phyloP scores from a whole-genome alignment of 495 filamentous ascomycete genomes.

The Xylaria curta region DNA sequence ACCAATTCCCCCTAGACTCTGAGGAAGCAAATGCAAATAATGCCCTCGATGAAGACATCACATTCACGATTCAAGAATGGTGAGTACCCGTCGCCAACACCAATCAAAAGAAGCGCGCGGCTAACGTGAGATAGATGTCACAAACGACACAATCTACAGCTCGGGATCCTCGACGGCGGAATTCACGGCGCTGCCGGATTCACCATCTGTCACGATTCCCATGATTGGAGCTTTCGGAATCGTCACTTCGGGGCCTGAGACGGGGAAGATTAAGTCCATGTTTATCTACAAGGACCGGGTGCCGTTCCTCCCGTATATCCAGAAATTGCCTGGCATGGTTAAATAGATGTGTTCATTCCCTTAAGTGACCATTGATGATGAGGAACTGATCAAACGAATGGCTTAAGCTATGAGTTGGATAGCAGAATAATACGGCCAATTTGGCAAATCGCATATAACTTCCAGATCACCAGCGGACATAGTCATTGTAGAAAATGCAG shows the following conservation, averaged over 20 bases:
- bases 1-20: neutral
- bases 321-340: conserved; percentile 1
- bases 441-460: too few relatives aligned
- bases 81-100: neutral
- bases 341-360: too few relatives aligned
- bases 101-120: too few relatives aligned
- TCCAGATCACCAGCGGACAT: too few relatives aligned
- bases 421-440: too few relatives aligned
- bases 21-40: conserved; percentile 14
- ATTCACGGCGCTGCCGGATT: neutral
- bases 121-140: neutral
- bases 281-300: conserved; percentile 14
- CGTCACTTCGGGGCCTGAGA: neutral
- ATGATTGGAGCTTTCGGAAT: conserved; percentile 6
- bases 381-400: too few relatives aligned
- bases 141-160: conserved; percentile 1
- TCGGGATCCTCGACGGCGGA: neutral
- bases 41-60: conserved; percentile 10
- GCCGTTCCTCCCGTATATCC: conserved; percentile 6
- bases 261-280: conserved; percentile 1
- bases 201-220: conserved; percentile 10
- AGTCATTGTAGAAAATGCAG: too few relatives aligned
- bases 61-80: conserved; percentile 15
- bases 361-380: too few relatives aligned
- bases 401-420: too few relatives aligned